Evolutionary conservation across 1,284 basidiomycete genomes (phyloP).

Genomic region (Puccinia horiana): DNA sequence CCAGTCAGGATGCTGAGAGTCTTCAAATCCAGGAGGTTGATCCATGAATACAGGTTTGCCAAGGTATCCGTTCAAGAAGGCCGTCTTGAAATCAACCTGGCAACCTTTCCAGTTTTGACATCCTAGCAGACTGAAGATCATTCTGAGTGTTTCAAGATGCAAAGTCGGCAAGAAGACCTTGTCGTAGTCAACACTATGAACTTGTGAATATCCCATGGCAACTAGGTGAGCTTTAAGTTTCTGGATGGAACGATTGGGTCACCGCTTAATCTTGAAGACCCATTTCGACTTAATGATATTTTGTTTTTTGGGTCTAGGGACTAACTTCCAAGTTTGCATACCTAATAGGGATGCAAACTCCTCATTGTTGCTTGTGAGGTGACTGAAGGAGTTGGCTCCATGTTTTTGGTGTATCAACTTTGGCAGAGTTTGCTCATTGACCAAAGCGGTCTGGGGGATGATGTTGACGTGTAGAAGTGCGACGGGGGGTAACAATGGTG

Average conservation of each 20-base stretch:
- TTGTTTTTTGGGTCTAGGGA: background rate
- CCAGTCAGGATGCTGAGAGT: background rate
- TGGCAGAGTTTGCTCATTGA: background rate
- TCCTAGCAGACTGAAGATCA: conserved; percentile 2
- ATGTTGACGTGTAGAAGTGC: too few species aligned
- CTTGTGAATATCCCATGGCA: too few species aligned
- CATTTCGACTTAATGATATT: background rate
- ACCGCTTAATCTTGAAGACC: background rate
- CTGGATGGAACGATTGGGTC: background rate
- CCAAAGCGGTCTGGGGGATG: background rate
- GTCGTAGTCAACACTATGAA: background rate
- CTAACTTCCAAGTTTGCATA: conserved; percentile 4
- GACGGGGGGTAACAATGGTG: too few species aligned
- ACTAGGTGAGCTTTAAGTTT: too few species aligned
- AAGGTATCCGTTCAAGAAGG: background rate
- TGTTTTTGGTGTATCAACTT: background rate
- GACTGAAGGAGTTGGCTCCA: background rate
- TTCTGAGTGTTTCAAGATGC: too few species aligned
- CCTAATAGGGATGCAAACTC: background rate
- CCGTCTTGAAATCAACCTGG: too few species aligned
- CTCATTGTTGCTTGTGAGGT: background rate
- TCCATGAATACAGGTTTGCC: background rate
- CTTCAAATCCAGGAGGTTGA: background rate
- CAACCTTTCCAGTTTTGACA: background rate
- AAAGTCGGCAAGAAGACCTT: conserved; percentile 6